Percentiles rank a stretch among this genome's conserved stretches.
Conservation (phyloP, 1,284 basidiomycete species). For the Rugiboletus extremiorientalis region DNA sequence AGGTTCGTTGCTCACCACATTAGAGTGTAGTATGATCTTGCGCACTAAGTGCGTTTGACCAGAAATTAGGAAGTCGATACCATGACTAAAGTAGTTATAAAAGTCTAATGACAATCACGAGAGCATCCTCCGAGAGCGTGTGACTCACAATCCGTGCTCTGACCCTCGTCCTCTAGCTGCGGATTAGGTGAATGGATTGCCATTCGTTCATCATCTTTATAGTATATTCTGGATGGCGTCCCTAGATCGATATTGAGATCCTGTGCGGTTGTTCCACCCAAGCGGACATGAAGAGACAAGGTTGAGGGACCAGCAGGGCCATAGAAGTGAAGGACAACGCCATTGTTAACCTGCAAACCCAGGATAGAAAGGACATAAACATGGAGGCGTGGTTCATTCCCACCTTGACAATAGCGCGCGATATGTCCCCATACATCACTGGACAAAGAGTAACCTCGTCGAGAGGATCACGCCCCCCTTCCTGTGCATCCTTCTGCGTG, state of each 20-base stretch:
- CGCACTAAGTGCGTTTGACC: slow-evolving; percentile 69
- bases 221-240: slow-evolving; percentile 72
- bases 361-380: not conserved
- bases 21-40: slow-evolving; percentile 85
- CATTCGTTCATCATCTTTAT: slow-evolving; percentile 88
- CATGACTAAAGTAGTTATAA: slow-evolving; percentile 90
- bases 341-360: slow-evolving; percentile 62
- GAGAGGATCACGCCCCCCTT: slow-evolving; percentile 59
- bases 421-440: slow-evolving; percentile 69
- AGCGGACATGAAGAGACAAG: slow-evolving; percentile 55
- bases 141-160: slow-evolving; percentile 44
- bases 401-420: slow-evolving; percentile 67
- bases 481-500: slow-evolving; percentile 59
- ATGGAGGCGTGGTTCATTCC: not conserved
- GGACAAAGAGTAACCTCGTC: slow-evolving; percentile 65
- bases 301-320: slow-evolving; percentile 42
- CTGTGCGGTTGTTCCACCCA: slow-evolving; percentile 83
- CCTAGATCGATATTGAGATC: slow-evolving; percentile 80
- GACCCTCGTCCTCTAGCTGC: slow-evolving; percentile 41
- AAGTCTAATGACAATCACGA: slow-evolving; percentile 56
- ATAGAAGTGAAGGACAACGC: slow-evolving; percentile 68
- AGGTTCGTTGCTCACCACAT: slow-evolving; percentile 62
- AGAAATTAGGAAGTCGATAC: slow-evolving; percentile 80
- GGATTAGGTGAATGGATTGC: slow-evolving; percentile 64
- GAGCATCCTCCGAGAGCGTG: not conserved